Evolutionary conservation across 208 protist species (phyloP), one percentile per base, ranked within the genome.

Genomic region (Acanthamoeba sp.): DNA sequence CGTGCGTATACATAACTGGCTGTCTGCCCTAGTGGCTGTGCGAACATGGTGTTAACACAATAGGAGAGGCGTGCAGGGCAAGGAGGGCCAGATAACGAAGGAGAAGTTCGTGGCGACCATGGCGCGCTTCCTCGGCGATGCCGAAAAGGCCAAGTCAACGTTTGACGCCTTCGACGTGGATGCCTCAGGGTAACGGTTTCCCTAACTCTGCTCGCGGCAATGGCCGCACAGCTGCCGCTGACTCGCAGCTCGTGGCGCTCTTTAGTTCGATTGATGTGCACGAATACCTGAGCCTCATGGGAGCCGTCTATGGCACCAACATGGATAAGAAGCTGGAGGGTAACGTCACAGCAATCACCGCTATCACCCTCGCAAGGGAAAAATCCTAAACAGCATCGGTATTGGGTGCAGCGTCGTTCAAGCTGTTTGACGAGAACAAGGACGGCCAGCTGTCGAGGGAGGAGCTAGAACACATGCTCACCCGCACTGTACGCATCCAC

Each of bases 261-360:
- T 66, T 66, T 9, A 85, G 76, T 59, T 62, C 76, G 27, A 93
- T 93, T 6, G 88, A 93, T 18, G 48, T 93, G 88, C 88, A 64
- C 42, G 88, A 93, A 18, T 93, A 93, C 32, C 88, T 93, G 45
- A 36, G n/a, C 45, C 59, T 93, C 34, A 93, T 93, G 88, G 88
- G 88, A 24, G 88, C 34, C 45, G 12, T 40, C 59, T 73, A 87
- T 22, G 88, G 88, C 29, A 45, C 9, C 24, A 93, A 14, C 52
- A 6, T 93, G 10, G 64, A 87, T 10, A 5, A 93, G 64, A 93
- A 93, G 88, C 88, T 93, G n/a, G n/a, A 76, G 27, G 80, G 80
- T 88, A 32, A 6, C 20, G 29, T 50, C 12, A 29, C 7, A 52
- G 24, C 14, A 40, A 22, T 7, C n/a, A 9, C 6, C n/a, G 6